Evolutionary conservation across 768 basidiomycete genomes (phyloP).

Genomic region (Auriscalpium microsporum): DNA sequence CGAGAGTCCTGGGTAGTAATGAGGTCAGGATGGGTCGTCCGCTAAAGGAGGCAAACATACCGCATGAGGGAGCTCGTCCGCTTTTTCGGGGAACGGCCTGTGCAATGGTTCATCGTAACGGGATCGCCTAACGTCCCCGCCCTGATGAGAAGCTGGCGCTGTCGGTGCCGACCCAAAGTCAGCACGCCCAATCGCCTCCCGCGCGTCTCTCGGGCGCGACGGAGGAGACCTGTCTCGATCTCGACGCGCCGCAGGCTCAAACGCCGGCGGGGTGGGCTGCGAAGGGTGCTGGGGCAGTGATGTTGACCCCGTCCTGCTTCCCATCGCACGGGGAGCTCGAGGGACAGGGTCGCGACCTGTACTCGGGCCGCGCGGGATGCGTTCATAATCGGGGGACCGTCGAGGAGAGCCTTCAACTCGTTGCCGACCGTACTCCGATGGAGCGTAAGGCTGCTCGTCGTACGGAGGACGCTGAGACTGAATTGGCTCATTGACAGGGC

Average conservation of each 20-base stretch:
- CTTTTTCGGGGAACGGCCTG: not conserved
- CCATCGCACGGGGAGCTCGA: conserved; percentile 1
- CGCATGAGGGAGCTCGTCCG: too few species aligned
- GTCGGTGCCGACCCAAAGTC: too few species aligned
- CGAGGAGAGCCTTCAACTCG: not conserved
- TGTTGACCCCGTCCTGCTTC: not conserved
- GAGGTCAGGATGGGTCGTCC: too few species aligned
- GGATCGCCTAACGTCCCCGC: not conserved
- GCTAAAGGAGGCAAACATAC: too few species aligned
- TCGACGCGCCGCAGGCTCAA: not conserved
- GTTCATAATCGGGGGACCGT: not conserved
- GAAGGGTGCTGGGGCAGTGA: not conserved
- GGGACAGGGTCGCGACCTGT: not conserved
- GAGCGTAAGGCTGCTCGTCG: too few species aligned
- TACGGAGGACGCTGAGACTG: too few species aligned
- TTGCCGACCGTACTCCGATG: too few species aligned
- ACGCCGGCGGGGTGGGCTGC: not conserved
- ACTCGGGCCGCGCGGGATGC: not conserved
- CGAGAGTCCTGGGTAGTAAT: too few species aligned
- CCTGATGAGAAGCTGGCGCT: too few species aligned
- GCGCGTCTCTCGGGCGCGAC: not conserved
- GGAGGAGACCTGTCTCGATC: not conserved
- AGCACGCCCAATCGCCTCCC: too few species aligned
- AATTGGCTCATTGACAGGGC: too few species aligned
- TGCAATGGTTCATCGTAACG: not conserved